Base-by-base conservation (phyloP, 352 stramenopile species). In the Aphanomyces stellatus region DNA sequence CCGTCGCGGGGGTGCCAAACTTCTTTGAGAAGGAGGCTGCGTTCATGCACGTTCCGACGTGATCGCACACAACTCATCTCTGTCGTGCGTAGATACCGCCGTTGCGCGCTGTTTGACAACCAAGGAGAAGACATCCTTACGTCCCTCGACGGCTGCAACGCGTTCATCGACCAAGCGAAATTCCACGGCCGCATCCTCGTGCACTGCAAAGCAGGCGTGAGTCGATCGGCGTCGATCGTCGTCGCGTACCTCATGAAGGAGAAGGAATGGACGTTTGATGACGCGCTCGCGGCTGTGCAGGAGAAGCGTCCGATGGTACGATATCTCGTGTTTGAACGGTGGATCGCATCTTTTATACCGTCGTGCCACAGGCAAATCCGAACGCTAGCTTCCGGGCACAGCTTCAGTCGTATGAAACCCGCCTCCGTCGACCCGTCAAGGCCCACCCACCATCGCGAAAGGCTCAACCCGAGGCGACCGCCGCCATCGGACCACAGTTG, bases 121-220 rank as follows among this genome's bases (percentile, higher is more conserved):
- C 85, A 90, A 59, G 88, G 87, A 0, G 88, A 97, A 69, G 86
- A 97, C 62, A 88, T 97, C 51, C 81, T 82, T 19, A 70, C 76
- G 7, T 75, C 93, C 61, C 62, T 97, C 19, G 84, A 94, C 71
- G 81, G 83, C 28, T 91, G 82, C 64, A 74, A 96, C 49, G 76
- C 81, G 35, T 97, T 96, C 74, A 96, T 97, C n/a, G 88, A 95
- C 17, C 84, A 92, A 73, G 88, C 86, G 65, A 88, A 93, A 62
- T 93, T 88, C 76, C 91, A 97, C 85, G 90, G 85, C 46, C 78
- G 82, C 37, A 88, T 97, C 40, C 78, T 97, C 33, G 88, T 97
- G 59, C 90, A 97, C 71, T 97, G 90, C 73, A 93, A 91, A 73
- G 94, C 95, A 73, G 90, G 90, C 59, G 82, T 96, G 59, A 96